phyloP scores from a whole-genome alignment of 2,329 filamentous ascomycete genomes.

The Colletotrichum abscissum region DNA sequence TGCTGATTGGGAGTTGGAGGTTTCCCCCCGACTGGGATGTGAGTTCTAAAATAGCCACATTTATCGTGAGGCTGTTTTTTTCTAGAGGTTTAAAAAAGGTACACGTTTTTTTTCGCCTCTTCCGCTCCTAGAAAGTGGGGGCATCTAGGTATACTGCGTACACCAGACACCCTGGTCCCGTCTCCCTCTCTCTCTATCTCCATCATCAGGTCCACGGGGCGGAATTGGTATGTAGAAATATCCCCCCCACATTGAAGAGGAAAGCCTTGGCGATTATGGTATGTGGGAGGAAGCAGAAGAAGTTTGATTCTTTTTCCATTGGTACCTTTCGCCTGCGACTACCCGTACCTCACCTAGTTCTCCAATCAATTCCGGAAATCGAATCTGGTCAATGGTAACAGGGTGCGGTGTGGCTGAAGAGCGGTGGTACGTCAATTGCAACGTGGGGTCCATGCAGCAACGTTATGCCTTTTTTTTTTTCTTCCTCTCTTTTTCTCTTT shows the following conservation, averaged over 20 bases:
- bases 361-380: not conserved
- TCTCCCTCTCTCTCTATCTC: too few relatives aligned
- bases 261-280: not conserved
- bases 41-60: conserved; percentile 1
- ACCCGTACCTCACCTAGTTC: not conserved
- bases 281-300: not conserved
- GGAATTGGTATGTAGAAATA: too few relatives aligned
- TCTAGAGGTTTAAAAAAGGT: not conserved
- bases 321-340: not conserved
- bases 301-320: not conserved
- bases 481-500: not conserved
- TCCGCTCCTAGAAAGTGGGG: not conserved
- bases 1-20: not conserved
- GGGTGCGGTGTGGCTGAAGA: not conserved
- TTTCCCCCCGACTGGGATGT: not conserved
- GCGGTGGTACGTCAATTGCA: not conserved
- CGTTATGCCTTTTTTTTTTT: not conserved
- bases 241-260: not conserved
- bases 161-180: not conserved
- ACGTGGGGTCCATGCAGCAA: not conserved
- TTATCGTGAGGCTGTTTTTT: conserved; percentile 2
- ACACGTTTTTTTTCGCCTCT: not conserved
- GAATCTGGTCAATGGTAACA: not conserved
- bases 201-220: not conserved
- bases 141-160: not conserved